Evolutionary conservation across 2,329 filamentous ascomycete species (phyloP).

Genomic region (Trichoderma atrobrunneum): DNA sequence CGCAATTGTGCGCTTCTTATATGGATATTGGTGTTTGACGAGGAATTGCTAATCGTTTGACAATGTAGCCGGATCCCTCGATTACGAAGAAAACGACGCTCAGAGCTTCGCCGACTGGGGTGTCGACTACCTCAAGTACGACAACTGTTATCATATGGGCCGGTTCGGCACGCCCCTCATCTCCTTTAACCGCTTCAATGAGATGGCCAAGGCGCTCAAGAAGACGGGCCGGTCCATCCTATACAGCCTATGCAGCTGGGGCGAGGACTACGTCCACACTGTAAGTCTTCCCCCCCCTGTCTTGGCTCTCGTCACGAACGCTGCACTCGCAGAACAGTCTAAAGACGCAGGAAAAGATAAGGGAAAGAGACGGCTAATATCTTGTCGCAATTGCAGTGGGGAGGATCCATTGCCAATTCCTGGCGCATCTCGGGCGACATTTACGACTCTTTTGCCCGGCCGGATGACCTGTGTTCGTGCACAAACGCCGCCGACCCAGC

Average conservation of each 20-base stretch:
- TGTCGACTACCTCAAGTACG: conserved; percentile 53
- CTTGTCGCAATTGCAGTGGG: not conserved
- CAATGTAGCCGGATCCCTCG: conserved; percentile 42
- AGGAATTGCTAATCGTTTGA: conserved; percentile 13
- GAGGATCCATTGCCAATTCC: conserved; percentile 27
- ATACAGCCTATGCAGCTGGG: conserved; percentile 37
- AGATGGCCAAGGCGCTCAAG: conserved; percentile 35
- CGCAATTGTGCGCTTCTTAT: not conserved
- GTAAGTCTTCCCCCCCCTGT: not conserved
- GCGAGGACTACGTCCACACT: conserved; percentile 21
- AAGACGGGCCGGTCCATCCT: conserved; percentile 33
- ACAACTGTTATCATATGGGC: conserved; percentile 40
- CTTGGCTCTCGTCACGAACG: not conserved
- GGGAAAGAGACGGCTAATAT: not conserved
- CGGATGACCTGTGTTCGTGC: conserved; percentile 17
- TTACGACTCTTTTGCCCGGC: conserved; percentile 32
- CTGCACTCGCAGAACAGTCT: not conserved
- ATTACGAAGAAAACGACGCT: conserved; percentile 52
- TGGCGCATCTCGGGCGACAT: conserved; percentile 37
- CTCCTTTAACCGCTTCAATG: conserved; percentile 19
- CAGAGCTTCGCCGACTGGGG: conserved; percentile 51
- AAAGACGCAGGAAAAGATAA: not conserved
- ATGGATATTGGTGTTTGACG: not conserved
- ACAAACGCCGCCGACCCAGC: conserved; percentile 13
- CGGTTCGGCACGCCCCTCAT: conserved; percentile 14